A percentile compares a stretch with the other conserved stretches of the same genome.
These are phyloP conservation scores for Halophytophthora polymorphica DNA, from an alignment of 352 stramenopile species.

Conservation along the genomic window DNA sequence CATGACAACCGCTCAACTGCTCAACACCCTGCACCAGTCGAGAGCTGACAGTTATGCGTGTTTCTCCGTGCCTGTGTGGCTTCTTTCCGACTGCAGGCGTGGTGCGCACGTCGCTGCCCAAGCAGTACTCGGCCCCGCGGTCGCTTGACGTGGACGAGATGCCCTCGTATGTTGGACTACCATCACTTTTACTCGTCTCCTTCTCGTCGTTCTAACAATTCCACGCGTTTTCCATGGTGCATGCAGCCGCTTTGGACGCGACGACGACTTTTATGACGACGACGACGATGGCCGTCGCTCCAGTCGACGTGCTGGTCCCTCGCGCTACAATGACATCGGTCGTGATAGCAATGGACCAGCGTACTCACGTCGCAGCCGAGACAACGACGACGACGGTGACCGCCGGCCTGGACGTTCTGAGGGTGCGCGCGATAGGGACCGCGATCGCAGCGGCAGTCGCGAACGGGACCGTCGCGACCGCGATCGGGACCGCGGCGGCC, in stretches of 20 bases:
- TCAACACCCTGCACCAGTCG: neutral
- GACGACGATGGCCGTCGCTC: constrained; percentile 36
- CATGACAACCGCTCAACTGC: too few relatives aligned
- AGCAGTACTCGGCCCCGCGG: constrained; percentile 76
- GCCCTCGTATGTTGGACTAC: constrained; percentile 51
- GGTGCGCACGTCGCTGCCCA: constrained; percentile 65
- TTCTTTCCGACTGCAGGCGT: constrained; percentile 37
- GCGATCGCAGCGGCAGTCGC: constrained; percentile 26
- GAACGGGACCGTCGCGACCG: constrained; percentile 30
- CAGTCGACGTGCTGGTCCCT: constrained; percentile 20
- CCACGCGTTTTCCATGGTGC: neutral
- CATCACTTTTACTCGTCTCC: neutral
- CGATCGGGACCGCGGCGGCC: constrained; percentile 30
- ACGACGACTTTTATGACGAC: constrained; percentile 60
- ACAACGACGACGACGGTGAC: constrained; percentile 52
- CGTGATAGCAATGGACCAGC: constrained; percentile 12
- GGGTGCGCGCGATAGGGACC: constrained; percentile 32
- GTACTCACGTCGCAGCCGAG: constrained; percentile 29
- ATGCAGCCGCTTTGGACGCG: constrained; percentile 64
- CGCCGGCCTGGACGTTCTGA: constrained; percentile 29
- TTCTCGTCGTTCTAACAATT: neutral
- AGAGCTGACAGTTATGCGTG: neutral
- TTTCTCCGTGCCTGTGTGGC: neutral
- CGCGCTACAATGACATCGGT: constrained; percentile 12
- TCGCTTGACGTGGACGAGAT: constrained; percentile 76